Evolutionary conservation across 73 alveolate genomes (phyloP), one percentile per base, ranked within the genome.

Genomic region (Paramecium primaurelia): DNA sequence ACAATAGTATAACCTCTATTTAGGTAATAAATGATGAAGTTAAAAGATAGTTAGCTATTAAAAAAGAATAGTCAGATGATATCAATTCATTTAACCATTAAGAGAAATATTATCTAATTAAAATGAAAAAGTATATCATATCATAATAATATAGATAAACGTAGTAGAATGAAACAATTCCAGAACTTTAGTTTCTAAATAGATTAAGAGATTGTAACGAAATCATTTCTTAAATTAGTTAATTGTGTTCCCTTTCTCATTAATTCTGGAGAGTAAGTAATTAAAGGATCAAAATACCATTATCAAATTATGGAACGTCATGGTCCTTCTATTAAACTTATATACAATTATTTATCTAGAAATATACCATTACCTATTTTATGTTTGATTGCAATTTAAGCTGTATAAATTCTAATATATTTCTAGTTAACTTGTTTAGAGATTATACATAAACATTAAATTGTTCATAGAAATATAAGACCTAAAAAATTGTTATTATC

Each of bases 251-350:
- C 88, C 36, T 38, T 22, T 30, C 34, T 75, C 6, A 25, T 38
- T n/a, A 25, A 36, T 16, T 14, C 37, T 75, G 88, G 88, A n/a
- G 88, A 75, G 47, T 36, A 75, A 42, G 42, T 38, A 8, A 75
- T 75, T 42, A 75, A 38, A 18, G 58, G 68, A 75, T 34, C 75
- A 5, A 42, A 26, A 47, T 80, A 80, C 49, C 64, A 80, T 34
- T 80, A 80, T 26, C 38, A 80, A 47, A 18, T 80, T 5, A 26
- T 80, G 75, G 71, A 80, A 45, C 40, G 73, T 7, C 44, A 26
- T 22, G 91, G 91, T n/a, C 91, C 91, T 32, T 45, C 77, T 12
- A 47, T 80, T 18, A 80, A 80, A 44, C 75, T 80, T 12, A 40
- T 80, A 8, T 80, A 80, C 45, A 80, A 80, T 80, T 80, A 80